Conservation (phyloP, 2,329 filamentous ascomycete species). For the Diaporthe sp. region DNA sequence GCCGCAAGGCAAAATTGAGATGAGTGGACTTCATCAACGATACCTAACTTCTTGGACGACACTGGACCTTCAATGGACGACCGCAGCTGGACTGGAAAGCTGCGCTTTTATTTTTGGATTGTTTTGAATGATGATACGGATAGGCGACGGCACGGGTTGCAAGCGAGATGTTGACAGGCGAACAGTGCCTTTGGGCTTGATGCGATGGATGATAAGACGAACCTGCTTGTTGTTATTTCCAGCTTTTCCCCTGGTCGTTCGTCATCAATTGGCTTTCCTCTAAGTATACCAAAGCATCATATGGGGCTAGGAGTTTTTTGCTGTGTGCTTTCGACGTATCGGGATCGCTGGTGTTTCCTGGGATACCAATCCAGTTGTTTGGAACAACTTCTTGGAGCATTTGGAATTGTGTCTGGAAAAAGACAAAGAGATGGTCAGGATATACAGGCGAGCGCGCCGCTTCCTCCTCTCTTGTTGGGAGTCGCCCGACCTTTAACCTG, state of each 20-base stretch:
- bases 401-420: slow-evolving; percentile 15
- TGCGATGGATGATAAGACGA: slow-evolving; percentile 36
- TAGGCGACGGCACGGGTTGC: slow-evolving; percentile 7
- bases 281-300: slow-evolving; percentile 42
- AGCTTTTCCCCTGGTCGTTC: slow-evolving; percentile 17
- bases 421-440: slow-evolving; percentile 25
- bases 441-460: slow-evolving; percentile 28
- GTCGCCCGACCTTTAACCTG: slow-evolving; percentile 31
- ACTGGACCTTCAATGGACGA: slow-evolving; percentile 38
- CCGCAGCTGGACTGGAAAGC: slow-evolving; percentile 42
- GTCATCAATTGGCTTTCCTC: slow-evolving; percentile 31
- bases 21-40: slow-evolving; percentile 34
- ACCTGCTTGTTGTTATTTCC: slow-evolving; percentile 22
- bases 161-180: slow-evolving; percentile 18
- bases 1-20: slow-evolving; percentile 42
- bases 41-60: slow-evolving; percentile 42
- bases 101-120: slow-evolving; percentile 34
- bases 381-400: slow-evolving; percentile 21
- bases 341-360: slow-evolving; percentile 14
- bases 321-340: slow-evolving; percentile 9
- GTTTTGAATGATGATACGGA: slow-evolving; percentile 29
- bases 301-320: slow-evolving; percentile 38
- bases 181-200: slow-evolving; percentile 36
- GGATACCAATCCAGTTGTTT: slow-evolving; percentile 35
- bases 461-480: slow-evolving; percentile 23